Evolutionary conservation across 495 filamentous ascomycete species (phyloP).

Genomic region (Talaromyces liani): DNA sequence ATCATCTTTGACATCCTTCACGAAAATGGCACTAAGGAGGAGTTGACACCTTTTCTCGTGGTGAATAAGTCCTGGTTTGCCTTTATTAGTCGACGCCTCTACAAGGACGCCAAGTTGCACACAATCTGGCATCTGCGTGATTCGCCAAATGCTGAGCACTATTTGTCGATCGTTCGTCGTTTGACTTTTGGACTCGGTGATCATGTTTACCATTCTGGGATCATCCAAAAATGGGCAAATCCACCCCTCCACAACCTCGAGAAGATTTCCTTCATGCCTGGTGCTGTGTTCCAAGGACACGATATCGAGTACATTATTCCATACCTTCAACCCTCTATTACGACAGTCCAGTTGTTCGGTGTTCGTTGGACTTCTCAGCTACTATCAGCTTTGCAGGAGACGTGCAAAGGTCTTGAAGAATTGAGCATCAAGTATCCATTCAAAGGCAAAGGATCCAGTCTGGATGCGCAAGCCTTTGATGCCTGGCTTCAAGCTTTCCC

Average conservation of each 20-base stretch:
- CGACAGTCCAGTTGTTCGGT: neutral
- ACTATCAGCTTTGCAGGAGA: neutral
- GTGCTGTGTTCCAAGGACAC: neutral
- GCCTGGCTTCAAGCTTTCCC: neutral
- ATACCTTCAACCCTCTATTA: neutral
- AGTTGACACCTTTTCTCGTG: neutral
- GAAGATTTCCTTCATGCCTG: conserved; percentile 2
- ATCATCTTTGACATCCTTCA: neutral
- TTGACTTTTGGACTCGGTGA: neutral
- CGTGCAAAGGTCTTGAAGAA: neutral
- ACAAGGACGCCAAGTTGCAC: neutral
- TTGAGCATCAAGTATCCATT: neutral
- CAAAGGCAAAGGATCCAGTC: neutral
- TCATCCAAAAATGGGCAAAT: neutral
- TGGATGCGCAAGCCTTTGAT: neutral
- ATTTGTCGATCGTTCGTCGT: neutral
- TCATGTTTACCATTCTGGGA: neutral
- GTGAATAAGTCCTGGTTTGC: neutral
- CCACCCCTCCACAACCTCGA: neutral
- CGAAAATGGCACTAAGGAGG: neutral
- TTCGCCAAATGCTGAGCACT: neutral
- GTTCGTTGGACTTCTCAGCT: neutral
- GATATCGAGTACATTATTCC: conserved; percentile 1
- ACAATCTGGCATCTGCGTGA: neutral
- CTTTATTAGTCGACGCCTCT: neutral